These are phyloP conservation scores for Coffea eugenioides DNA, from an alignment of 257 asterid species.

Conservation along the genomic window DNA sequence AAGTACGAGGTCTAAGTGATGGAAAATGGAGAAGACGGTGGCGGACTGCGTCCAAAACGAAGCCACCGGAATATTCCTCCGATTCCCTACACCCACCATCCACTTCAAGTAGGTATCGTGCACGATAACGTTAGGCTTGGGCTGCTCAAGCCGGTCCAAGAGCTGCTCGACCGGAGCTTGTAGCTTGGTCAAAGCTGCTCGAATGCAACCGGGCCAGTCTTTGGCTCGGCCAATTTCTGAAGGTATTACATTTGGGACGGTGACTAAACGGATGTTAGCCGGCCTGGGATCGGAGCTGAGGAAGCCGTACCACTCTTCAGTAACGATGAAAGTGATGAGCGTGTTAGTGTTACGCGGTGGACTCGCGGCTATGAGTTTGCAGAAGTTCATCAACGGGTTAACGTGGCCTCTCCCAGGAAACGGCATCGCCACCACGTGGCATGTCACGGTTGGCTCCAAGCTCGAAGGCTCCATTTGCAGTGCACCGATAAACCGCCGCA, in stretches of 20 bases:
- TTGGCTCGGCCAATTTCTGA: conserved; percentile 4
- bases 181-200: conserved; percentile 3
- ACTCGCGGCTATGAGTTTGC: conserved; percentile 29
- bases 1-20: conserved; percentile 47
- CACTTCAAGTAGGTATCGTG: conserved; percentile 27
- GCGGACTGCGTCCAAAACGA: conserved; percentile 80
- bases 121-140: background rate
- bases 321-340: conserved; percentile 41
- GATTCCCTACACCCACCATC: conserved; percentile 52
- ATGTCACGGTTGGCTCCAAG: conserved; percentile 1
- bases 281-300: conserved; percentile 26
- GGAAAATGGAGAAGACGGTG: conserved; percentile 42
- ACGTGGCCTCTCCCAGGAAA: conserved; percentile 88
- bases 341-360: background rate
- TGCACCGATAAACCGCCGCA: background rate
- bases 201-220: background rate
- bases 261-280: background rate
- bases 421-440: conserved; percentile 63
- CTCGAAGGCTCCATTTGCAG: conserved; percentile 1
- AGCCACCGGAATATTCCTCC: conserved; percentile 73
- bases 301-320: conserved; percentile 42
- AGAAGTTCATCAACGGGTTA: conserved; percentile 44
- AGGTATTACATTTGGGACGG: conserved; percentile 7
- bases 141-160: background rate
- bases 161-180: conserved; percentile 4